phyloP scores from a whole-genome alignment of 202 grass and related monocot species.

The Digitaria exilis region DNA sequence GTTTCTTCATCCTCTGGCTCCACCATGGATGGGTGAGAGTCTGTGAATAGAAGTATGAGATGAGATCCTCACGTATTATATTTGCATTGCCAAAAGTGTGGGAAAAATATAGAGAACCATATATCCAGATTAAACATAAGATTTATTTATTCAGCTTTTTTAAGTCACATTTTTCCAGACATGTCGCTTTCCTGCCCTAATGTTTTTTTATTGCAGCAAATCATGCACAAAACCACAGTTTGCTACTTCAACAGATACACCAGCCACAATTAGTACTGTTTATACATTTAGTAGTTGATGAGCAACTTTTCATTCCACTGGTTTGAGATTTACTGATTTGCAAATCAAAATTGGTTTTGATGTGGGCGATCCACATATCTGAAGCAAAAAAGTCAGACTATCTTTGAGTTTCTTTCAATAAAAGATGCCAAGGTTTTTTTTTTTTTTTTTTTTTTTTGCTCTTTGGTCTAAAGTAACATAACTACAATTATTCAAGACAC shows the following conservation, averaged over 20 bases:
- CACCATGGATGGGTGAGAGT: constrained; percentile 48
- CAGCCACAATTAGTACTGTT: background rate
- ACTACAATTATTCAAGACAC: constrained; percentile 2
- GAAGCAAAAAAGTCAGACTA: background rate
- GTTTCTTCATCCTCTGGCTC: constrained; percentile 58
- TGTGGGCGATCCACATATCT: constrained; percentile 1
- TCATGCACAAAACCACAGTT: background rate
- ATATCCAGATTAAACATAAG: constrained; percentile 5
- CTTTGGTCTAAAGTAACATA: constrained; percentile 7
- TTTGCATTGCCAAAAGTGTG: constrained; percentile 35
- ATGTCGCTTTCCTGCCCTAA: background rate
- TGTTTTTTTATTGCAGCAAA: constrained; percentile 26
- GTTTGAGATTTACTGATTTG: constrained; percentile 17
- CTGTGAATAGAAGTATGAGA: constrained; percentile 41
- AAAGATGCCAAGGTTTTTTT: background rate
- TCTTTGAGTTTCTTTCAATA: constrained; percentile 16
- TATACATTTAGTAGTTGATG: background rate
- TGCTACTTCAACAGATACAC: constrained; percentile 10
- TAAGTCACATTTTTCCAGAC: background rate
- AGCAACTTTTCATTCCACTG: constrained; percentile 4
- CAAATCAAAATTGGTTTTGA: constrained; percentile 13
- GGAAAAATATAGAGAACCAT: background rate
- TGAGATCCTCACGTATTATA: constrained; percentile 16
- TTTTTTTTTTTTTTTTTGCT: background rate
- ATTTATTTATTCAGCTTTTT: background rate